These are phyloP conservation scores for Parachaetomium inaequale DNA, from an alignment of 495 filamentous ascomycete species.

Conservation along the genomic window DNA sequence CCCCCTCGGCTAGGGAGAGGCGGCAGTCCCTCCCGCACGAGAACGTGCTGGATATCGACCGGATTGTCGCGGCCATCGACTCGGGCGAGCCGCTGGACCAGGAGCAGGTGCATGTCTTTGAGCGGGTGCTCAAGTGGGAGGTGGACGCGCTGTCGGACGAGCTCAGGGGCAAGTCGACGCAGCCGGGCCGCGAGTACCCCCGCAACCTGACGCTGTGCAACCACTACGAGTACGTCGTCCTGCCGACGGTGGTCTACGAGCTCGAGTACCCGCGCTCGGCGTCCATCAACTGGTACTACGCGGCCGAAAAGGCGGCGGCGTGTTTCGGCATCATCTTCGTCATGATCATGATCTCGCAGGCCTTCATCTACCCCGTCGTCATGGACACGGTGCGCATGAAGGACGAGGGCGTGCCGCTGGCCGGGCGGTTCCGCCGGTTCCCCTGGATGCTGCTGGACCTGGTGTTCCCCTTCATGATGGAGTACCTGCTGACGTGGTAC, in stretches of 20 bases:
- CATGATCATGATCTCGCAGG: conserved; percentile 57
- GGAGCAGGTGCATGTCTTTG: conserved; percentile 57
- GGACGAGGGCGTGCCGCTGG: conserved; percentile 54
- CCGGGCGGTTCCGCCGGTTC: conserved; percentile 59
- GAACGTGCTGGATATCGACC: conserved; percentile 39
- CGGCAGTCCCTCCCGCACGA: conserved; percentile 38
- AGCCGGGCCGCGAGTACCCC: conserved; percentile 51
- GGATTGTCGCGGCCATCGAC: conserved; percentile 53
- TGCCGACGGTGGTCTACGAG: conserved; percentile 75
- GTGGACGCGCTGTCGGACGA: conserved; percentile 59
- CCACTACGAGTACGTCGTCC: conserved; percentile 65
- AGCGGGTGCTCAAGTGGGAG: conserved; percentile 58
- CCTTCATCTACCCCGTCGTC: conserved; percentile 62
- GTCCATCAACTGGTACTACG: conserved; percentile 65
- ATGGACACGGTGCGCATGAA: conserved; percentile 63
- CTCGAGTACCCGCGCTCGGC: conserved; percentile 70
- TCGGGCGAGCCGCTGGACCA: conserved; percentile 53
- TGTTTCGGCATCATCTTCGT: conserved; percentile 65
- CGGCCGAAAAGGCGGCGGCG: conserved; percentile 63
- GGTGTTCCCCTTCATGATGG: conserved; percentile 71
- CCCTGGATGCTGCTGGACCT: conserved; percentile 67
- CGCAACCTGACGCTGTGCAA: conserved; percentile 62
- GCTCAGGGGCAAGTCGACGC: conserved; percentile 55
- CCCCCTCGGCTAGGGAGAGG: conserved; percentile 37
- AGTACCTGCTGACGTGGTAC: conserved; percentile 68